These are phyloP conservation scores for Pseudocercospora pini-densiflorae DNA, from an alignment of 2,329 filamentous ascomycete species.

Conservation along the genomic window DNA sequence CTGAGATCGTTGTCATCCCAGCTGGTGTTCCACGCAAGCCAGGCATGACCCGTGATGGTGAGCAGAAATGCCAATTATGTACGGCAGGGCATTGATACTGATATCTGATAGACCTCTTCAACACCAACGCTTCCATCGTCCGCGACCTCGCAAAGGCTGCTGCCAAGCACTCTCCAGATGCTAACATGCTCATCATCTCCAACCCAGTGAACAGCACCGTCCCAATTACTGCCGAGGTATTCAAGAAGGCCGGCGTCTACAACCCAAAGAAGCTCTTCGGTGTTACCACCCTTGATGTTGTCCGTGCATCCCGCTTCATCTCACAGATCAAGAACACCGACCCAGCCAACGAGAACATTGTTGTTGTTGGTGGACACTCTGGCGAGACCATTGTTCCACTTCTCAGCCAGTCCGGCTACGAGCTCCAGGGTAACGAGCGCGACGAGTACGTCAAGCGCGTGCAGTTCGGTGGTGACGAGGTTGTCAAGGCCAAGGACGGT, in stretches of 20 bases:
- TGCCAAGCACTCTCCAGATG: slow-evolving; percentile 85
- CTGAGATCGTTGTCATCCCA: slow-evolving; percentile 95
- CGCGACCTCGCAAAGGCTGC: slow-evolving; percentile 96
- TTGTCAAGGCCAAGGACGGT: slow-evolving; percentile 98
- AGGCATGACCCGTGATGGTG: slow-evolving; percentile 97
- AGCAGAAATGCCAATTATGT: slow-evolving; percentile 26
- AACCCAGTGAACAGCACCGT: slow-evolving; percentile 99
- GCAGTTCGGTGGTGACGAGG: slow-evolving; percentile 98
- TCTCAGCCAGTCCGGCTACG: slow-evolving; percentile 91
- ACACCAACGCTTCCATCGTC: slow-evolving; percentile 99
- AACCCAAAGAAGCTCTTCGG: slow-evolving; percentile 99
- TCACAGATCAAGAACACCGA: slow-evolving; percentile 89
- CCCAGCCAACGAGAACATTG: slow-evolving; percentile 91
- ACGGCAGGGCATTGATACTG: neutral
- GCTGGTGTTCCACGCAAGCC: slow-evolving; percentile 99
- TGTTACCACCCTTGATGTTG: slow-evolving; percentile 98
- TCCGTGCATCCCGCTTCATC: slow-evolving; percentile 97
- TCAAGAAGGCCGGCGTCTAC: slow-evolving; percentile 95
- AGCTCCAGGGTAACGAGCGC: slow-evolving; percentile 76
- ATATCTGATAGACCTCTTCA: slow-evolving; percentile 79
- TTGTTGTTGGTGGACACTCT: slow-evolving; percentile 95
- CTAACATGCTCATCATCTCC: slow-evolving; percentile 96
- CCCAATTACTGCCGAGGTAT: slow-evolving; percentile 95
- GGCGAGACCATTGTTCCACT: slow-evolving; percentile 98
- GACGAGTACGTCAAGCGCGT: slow-evolving; percentile 87